These are phyloP conservation scores for Polytrichum commune DNA, from an alignment of 225 moss, liverwort and hornwort genomes.

Conservation along the genomic window DNA sequence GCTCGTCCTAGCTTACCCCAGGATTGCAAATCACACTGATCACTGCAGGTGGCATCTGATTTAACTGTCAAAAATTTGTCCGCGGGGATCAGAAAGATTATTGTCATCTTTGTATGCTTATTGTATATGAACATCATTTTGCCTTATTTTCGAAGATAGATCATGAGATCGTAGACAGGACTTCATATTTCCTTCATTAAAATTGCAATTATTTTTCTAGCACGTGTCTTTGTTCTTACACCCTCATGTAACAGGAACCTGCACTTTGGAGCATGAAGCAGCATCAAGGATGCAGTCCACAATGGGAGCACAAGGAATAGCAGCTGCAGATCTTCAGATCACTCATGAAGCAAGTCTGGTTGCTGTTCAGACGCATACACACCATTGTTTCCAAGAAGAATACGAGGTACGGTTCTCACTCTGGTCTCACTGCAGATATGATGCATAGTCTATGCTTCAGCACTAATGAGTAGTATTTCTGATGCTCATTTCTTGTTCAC, in stretches of 20 bases:
- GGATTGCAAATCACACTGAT: neutral
- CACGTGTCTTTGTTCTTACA: neutral
- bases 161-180: too few species aligned
- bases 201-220: neutral
- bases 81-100: too few species aligned
- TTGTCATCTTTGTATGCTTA: too few species aligned
- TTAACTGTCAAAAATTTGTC: too few species aligned
- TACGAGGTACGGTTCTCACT: conserved; percentile 52
- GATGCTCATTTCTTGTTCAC: neutral
- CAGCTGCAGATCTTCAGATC: conserved; percentile 53
- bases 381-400: conserved; percentile 54
- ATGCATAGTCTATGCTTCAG: too few species aligned
- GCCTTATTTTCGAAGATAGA: too few species aligned
- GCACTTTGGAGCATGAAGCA: conserved; percentile 56
- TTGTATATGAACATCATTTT: too few species aligned
- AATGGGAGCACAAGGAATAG: conserved; percentile 53
- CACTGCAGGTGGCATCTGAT: too few species aligned
- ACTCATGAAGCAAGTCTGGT: conserved; percentile 51
- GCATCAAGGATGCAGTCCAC: conserved; percentile 62
- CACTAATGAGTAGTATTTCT: too few species aligned
- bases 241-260: conserved; percentile 32
- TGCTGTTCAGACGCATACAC: conserved; percentile 46
- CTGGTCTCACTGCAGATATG: neutral
- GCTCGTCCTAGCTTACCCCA: neutral
- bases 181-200: too few species aligned